These are phyloP conservation scores for Phytophthora sansomeana DNA, from an alignment of 352 stramenopile genomes.

Conservation along the genomic window DNA sequence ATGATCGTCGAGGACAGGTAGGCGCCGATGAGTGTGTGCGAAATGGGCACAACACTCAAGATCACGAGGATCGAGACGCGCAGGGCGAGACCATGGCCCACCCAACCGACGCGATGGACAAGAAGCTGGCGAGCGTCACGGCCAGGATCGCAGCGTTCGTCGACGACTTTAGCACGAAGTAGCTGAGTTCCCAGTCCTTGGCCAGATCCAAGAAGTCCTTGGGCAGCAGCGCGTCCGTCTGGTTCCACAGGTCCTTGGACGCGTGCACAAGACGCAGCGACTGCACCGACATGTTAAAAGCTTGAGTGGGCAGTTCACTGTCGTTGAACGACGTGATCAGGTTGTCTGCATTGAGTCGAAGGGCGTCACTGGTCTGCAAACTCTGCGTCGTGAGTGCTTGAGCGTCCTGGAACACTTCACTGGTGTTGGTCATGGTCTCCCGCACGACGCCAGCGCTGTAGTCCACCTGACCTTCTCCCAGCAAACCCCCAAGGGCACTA, in stretches of 20 bases:
- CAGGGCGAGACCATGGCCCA: constrained; percentile 84
- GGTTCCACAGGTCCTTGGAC: constrained; percentile 61
- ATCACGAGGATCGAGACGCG: constrained; percentile 81
- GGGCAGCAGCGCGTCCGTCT: constrained; percentile 59
- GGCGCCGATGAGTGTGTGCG: constrained; percentile 80
- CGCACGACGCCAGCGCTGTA: constrained; percentile 81
- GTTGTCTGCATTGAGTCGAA: constrained; percentile 61
- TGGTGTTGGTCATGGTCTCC: constrained; percentile 80
- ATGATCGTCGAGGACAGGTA: constrained; percentile 85
- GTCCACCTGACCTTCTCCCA: constrained; percentile 84
- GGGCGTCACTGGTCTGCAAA: constrained; percentile 42
- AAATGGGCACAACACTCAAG: constrained; percentile 79
- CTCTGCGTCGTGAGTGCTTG: constrained; percentile 45
- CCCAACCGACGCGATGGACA: constrained; percentile 82
- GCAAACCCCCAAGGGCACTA: constrained; percentile 68
- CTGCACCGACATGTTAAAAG: constrained; percentile 73
- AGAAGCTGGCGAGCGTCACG: constrained; percentile 75
- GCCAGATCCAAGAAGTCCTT: constrained; percentile 64
- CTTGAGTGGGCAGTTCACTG: constrained; percentile 64
- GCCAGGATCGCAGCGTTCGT: constrained; percentile 84
- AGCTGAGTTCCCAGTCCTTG: constrained; percentile 71
- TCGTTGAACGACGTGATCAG: constrained; percentile 80
- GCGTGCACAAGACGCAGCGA: constrained; percentile 64
- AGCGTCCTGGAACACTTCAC: constrained; percentile 54
- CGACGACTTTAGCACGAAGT: constrained; percentile 85